These are phyloP conservation scores for Malassezia brasiliensis DNA, from an alignment of 1,284 basidiomycete genomes.

Conservation along the genomic window DNA sequence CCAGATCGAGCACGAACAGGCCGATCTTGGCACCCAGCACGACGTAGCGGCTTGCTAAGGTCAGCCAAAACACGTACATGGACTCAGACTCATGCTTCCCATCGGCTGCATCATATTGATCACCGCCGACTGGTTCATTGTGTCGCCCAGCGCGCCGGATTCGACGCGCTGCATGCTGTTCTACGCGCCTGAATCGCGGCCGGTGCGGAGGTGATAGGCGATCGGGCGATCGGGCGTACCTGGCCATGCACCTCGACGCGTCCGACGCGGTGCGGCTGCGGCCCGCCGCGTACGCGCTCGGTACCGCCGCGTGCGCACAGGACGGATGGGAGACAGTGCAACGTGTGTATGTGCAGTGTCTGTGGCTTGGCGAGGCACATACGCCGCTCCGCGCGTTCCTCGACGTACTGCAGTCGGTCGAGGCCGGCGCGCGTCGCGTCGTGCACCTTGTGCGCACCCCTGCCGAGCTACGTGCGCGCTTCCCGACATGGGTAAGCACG, in stretches of 20 bases:
- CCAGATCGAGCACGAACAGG: slow-evolving; percentile 89
- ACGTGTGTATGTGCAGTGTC: neutral
- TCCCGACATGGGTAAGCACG: neutral
- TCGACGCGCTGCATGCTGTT: slow-evolving; percentile 1
- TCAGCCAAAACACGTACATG: slow-evolving; percentile 14
- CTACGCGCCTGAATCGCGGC: too few species aligned
- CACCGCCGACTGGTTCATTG: slow-evolving; percentile 9
- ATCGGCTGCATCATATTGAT: slow-evolving; percentile 31
- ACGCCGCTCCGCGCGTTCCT: slow-evolving; percentile 7
- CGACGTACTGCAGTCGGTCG: neutral
- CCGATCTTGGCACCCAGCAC: slow-evolving; percentile 60
- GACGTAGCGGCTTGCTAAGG: slow-evolving; percentile 40
- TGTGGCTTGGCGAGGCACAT: slow-evolving; percentile 18
- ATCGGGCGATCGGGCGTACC: neutral
- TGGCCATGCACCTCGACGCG: neutral
- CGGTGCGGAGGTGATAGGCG: neutral
- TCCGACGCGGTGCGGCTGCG: neutral
- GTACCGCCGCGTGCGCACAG: too few species aligned
- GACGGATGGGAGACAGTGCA: neutral
- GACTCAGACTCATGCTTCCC: slow-evolving; percentile 45
- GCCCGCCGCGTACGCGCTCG: neutral
- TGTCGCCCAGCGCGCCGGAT: slow-evolving; percentile 3
- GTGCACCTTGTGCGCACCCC: slow-evolving; percentile 2
- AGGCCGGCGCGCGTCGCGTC: neutral
- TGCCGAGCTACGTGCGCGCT: slow-evolving; percentile 5